Base-by-base conservation (phyloP, 306 rosid species). In the Fagus crenata region DNA sequence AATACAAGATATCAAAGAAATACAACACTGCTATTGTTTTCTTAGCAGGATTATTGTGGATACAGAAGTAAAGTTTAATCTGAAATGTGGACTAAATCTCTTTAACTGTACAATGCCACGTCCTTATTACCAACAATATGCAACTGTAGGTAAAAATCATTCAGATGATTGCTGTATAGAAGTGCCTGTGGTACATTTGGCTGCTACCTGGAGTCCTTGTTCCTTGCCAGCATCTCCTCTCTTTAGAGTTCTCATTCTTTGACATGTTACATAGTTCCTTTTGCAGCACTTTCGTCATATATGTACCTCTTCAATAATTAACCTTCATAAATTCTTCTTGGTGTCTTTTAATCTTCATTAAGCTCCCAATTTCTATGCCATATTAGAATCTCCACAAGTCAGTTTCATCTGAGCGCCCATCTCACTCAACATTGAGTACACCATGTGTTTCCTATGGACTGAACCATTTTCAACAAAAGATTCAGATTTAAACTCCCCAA, bases 351-450 rank as follows among this genome's bases (percentile, higher is more conserved):
- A 22, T 22, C 61, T 72, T 70, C 69, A 71, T 69, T 68, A 11
- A 28, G 76, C 56, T 31, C n/a, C 64, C 69, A 32, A 5, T 36
- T 49, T 73, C 53, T 77, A 64, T 49, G 42, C 67, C 74, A 49
- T 64, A 69, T 53, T 43, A 70, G 68, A 76, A 56, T 81, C 68
- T 56, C 31, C 79, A 78, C 54, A 3, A 28, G 81, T 80, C 58
- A 81, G 55, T 75, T 90, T 90, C 82, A 87, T 81, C 36, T 64
- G 84, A 28, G 81, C 22, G 53, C 86, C 87, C 55, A 87, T 80
- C 71, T 86, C 89, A 71, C 75, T 75, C 83, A 86, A 77, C 93
- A 89, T 84, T n/a, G 89, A 87, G 84, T 84, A 77, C 71, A 82
- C 53, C 74, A 89, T 84, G 74, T 75, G 82, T 82, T 82, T 87